Base-by-base conservation (phyloP, 2,329 filamentous ascomycete species). In the Elsinoe australis region DNA sequence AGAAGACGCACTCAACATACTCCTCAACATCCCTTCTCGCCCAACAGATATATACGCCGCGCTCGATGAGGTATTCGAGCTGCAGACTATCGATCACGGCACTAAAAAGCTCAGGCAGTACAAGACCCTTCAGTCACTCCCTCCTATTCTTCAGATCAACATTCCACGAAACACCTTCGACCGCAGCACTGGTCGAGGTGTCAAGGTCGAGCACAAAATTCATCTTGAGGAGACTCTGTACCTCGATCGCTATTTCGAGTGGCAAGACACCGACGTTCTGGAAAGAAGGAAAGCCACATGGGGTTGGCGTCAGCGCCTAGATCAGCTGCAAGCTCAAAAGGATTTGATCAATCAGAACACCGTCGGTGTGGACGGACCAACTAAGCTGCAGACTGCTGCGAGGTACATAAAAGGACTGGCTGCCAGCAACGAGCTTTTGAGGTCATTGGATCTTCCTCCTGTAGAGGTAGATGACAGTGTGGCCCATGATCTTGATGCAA, bases 111-210 rank as follows among this genome's bases (percentile, higher is more conserved):
- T 79, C 50, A 68, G 74, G 64, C 72, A 77, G 50, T 90, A 83
- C 62, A 80, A 80, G 5, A 82, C 85, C 1, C 85, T 94, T 10
- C 44, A 50, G 1, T 46, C 50, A 2, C 34, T 61, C n/a, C 88
- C 92, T 0, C 88, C 89, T 0, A 78, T 98, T 24, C 71, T 96
- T 14, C 89, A 95, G 58, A 80, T 98, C 35, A 85, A 88, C 55
- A 86, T 98, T 24, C 87, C 94, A 61, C 81, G 92, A 4, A 82
- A 85, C 3, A 81, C 83, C 51, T 74, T 76, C 5, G 74, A 74
- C 34, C 72, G 69, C 49, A 75, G 74, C 49, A 69, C 70, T 17
- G 59, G 64, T 26, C 58, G 59, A n/a, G 73, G 78, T 2, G 76
- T 72, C 59, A 94, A 94, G 61, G 87, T 88, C 21, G 80, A 79